Base-by-base conservation (phyloP, 805 yeast species). In the Henningerozyma blattae region DNA sequence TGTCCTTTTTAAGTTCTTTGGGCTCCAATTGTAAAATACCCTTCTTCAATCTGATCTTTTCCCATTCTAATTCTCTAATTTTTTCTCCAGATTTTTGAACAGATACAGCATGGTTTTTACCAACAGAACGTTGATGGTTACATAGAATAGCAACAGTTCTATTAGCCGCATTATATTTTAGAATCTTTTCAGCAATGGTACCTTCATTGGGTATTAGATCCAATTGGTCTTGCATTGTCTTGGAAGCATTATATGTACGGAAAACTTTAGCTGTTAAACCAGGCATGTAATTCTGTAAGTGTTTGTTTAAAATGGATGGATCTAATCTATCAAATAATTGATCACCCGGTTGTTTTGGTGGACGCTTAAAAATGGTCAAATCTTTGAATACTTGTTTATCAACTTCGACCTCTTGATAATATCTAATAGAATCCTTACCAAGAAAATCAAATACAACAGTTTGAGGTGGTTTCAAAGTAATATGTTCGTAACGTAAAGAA, bases 191-290 rank as follows among this genome's bases (percentile, higher is more conserved):
- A 17, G 81, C 78, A 4, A 84, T 80, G 0, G 94, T 74, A 18
- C 95, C 95, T 50, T 74, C 80, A 53, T 84, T 81, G n/a, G 78
- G 68, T 44, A 89, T 85, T 47, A 77, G 61, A 52, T 82, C 94
- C 39, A 89, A 59, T 54, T 85, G 95, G 49, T 87, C 94, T 57
- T 87, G 96, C 96, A 87, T 89, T 2, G 95, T 86, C 56, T 83
- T 82, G 1, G 95, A 83, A 1, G 97, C 97, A 61, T 87, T 87
- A 53, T 83, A 87, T 1, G 97, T 87, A 76, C 97, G 93, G 67
- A 87, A 89, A 15, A 87, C 96, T 58, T 87, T 87, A 4, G 97
- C 97, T 0, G 96, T 86, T 43, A 87, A 67, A 0, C 97, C 97
- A 17, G 81, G 75, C 91, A 87, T 79, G 58, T 87, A 86, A 38